Evolutionary conservation across 2,329 filamentous ascomycete species (phyloP).

Genomic region (Phoma sp.): DNA sequence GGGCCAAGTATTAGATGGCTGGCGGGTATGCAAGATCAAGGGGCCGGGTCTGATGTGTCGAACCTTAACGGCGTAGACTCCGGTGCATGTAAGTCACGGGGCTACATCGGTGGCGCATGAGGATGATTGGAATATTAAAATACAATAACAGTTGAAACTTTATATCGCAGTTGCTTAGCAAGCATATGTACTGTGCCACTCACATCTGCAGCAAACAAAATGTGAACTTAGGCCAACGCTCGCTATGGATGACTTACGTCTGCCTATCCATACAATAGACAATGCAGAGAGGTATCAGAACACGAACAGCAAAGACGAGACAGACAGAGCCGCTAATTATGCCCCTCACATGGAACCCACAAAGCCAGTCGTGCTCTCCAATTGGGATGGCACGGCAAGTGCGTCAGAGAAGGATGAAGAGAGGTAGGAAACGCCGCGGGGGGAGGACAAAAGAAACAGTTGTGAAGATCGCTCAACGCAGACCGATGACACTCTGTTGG

Average conservation of each 20-base stretch:
- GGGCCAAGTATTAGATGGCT: neutral
- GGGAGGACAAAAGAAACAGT: constrained; percentile 8
- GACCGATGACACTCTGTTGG: constrained; percentile 77
- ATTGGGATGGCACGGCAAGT: constrained; percentile 5
- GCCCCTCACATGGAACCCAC: constrained; percentile 8
- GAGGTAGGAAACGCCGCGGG: neutral
- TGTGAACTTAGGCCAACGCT: constrained; percentile 15
- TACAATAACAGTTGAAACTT: constrained; percentile 3
- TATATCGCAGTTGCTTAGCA: constrained; percentile 14
- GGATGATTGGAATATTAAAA: constrained; percentile 1
- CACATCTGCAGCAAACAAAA: constrained; percentile 8
- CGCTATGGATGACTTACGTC: constrained; percentile 15
- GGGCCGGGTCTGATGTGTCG: neutral
- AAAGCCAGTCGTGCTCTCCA: constrained; percentile 14
- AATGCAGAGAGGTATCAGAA: constrained; percentile 21
- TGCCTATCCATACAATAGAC: constrained; percentile 15
- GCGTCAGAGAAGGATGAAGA: neutral
- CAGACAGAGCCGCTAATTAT: constrained; percentile 17
- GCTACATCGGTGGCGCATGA: neutral
- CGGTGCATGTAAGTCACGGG: neutral
- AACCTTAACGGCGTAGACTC: neutral
- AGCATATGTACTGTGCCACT: constrained; percentile 16
- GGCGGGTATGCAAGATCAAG: constrained; percentile 2
- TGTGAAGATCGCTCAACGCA: constrained; percentile 61
- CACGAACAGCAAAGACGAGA: constrained; percentile 18